Evolutionary conservation across 192 early-diverging fungal genomes (phyloP).

Genomic region (Neocallimastix lanati): DNA sequence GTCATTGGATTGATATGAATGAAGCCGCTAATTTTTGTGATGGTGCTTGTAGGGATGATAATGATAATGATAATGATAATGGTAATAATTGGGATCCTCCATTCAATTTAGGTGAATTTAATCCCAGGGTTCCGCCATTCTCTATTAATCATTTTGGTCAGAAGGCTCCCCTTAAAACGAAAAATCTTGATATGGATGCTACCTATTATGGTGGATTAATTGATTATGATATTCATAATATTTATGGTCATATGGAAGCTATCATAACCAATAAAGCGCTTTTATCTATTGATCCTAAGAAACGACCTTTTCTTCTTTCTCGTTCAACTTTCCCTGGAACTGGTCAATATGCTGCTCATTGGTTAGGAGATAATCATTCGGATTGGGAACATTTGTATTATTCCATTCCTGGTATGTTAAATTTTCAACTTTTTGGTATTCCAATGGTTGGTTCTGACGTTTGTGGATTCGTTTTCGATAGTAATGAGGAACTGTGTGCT

Average conservation of each 20-base stretch:
- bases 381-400: slow-evolving; percentile 27
- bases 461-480: slow-evolving; percentile 40
- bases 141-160: slow-evolving; percentile 5
- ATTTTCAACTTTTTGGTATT: slow-evolving; percentile 50
- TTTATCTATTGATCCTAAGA: slow-evolving; percentile 11
- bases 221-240: slow-evolving; percentile 18
- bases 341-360: slow-evolving; percentile 25
- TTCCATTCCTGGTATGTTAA: slow-evolving; percentile 36
- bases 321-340: slow-evolving; percentile 47
- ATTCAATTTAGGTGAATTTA: no score
- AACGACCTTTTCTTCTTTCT: slow-evolving; percentile 37
- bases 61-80: no score
- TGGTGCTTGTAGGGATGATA: slow-evolving; percentile 24
- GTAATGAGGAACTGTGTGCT: slow-evolving; percentile 39
- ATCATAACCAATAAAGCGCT: slow-evolving; percentile 22
- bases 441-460: slow-evolving; percentile 51
- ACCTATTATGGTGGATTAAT: slow-evolving; percentile 29
- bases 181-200: slow-evolving; percentile 17
- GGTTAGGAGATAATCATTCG: slow-evolving; percentile 42
- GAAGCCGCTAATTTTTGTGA: slow-evolving; percentile 45
- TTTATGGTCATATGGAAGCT: slow-evolving; percentile 20
- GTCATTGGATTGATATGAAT: slow-evolving; percentile 57
- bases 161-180: slow-evolving; percentile 9
- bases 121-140: no score
- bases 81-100: no score